Base-by-base conservation (phyloP, 148 eudicot species). In the Chenopodium berlandieri region DNA sequence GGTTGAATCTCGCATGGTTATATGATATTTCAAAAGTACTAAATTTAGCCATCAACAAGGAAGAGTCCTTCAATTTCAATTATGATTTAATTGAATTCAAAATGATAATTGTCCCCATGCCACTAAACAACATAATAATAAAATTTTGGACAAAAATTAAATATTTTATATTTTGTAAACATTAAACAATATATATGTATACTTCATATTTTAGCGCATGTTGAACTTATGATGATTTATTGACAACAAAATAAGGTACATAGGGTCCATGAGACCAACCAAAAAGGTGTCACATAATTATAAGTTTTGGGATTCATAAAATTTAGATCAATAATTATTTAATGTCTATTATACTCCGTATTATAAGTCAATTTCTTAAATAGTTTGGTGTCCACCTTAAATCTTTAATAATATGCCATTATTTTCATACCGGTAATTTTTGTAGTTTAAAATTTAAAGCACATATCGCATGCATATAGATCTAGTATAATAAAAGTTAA, bases 211-310 rank as follows among this genome's bases (percentile, higher is more conserved):
- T 75, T 85, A 81, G 52, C 86, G 89, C 89, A 84, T 86, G 89
- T 84, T 81, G 70, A 84, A 84, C 81, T 79, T 87, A 82, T 87
- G 86, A 87, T 87, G 81, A 84, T 87, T 69, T 82, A 23, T 85
- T 75, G 83, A 84, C 79, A 81, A 46, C 78, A 78, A 82, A 82
- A 75, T 64, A 81, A 69, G 78, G 64, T 76, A 80, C 83, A 75
- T 75, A 64, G 86, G 81, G 85, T 72, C 86, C 81, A 75, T 13
- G 9, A 31, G 50, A 77, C 78, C 74, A 47, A 14, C 77, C 63
- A 65, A n/a, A 84, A 81, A 85, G 77, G 75, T 40, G 60, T 5
- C 62, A 67, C 60, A 46, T 22, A 47, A 73, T 48, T 44, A 78
- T 40, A 77, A 71, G 76, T 81, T 73, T 76, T 63, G 8, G 75